Percentiles rank a stretch among this genome's conserved stretches.
phyloP scores from a whole-genome alignment of 1,284 basidiomycete species.

The Apiotrichum laibachii region DNA sequence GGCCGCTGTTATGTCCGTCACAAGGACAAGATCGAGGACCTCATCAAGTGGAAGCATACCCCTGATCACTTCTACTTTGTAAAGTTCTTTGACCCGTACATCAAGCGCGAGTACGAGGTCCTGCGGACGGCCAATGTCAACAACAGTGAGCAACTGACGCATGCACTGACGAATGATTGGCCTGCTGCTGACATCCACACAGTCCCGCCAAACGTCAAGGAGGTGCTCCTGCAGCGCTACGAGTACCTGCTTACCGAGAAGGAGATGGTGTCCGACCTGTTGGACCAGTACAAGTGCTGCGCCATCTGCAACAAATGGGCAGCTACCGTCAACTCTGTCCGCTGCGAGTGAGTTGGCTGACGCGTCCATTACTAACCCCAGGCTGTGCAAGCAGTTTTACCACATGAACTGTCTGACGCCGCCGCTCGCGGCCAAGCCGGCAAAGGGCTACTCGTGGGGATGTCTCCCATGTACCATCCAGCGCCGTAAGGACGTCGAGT shows the following conservation, averaged over 20 bases:
- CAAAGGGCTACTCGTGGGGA: slow-evolving; percentile 96
- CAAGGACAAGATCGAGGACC: slow-evolving; percentile 87
- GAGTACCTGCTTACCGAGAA: slow-evolving; percentile 94
- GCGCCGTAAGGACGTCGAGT: slow-evolving; percentile 82
- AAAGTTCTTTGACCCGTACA: slow-evolving; percentile 92
- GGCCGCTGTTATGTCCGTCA: slow-evolving; percentile 90
- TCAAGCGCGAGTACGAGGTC: slow-evolving; percentile 97
- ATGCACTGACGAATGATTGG: too few relatives aligned
- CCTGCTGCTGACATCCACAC: slow-evolving; percentile 1
- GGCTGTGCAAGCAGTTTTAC: slow-evolving; percentile 84
- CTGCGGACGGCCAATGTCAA: slow-evolving; percentile 79
- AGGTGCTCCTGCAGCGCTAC: slow-evolving; percentile 74
- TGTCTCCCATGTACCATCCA: slow-evolving; percentile 86
- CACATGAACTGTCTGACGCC: slow-evolving; percentile 94
- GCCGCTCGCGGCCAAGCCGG: slow-evolving; percentile 89
- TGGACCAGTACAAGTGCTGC: slow-evolving; percentile 80
- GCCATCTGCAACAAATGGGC: slow-evolving; percentile 79
- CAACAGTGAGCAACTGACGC: slow-evolving; percentile 65
- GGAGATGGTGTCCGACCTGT: slow-evolving; percentile 85
- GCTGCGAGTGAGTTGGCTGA: slow-evolving; percentile 64
- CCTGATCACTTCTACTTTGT: slow-evolving; percentile 95
- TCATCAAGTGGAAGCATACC: slow-evolving; percentile 90
- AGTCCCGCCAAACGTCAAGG: slow-evolving; percentile 78
- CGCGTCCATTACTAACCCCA: slow-evolving; percentile 10
- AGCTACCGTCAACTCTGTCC: slow-evolving; percentile 77